Base-by-base conservation (phyloP, 345 rosid species). In the Eucalyptus sp. region DNA sequence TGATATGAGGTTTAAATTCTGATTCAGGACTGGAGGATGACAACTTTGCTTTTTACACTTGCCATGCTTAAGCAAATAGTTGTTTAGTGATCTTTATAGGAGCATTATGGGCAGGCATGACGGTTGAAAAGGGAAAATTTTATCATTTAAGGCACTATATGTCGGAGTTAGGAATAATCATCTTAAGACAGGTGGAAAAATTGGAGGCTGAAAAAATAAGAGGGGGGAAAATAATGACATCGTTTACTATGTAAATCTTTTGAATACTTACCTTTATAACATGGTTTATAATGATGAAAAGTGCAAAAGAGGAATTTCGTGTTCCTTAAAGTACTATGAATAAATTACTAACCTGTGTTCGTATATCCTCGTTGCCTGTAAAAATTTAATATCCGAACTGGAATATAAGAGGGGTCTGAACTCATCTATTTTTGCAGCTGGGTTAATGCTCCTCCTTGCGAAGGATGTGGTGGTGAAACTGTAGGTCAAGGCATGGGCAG, bases 361-460 rank as follows among this genome's bases (percentile, higher is more conserved):
- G 18, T 41, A 49, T 46, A 48, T 37, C 50, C 29, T 37, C 25
- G 58, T 89, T 20, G 89, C 87, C 76, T 91, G 87, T 20, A 5
- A 2, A 76, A 37, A 33, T 33, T 17, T 31, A 33, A 37, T 71
- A 17, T 37, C 11, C 2, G 18, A 76, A 37, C 83, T 76, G 25
- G 48, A 10, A 37, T 76, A 18, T 37, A 46, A 68, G 50, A 76
- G 27, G 46, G 46, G 14, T 37, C 83, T 76, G 83, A 9, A 76
- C 83, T 76, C 83, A 20, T 76, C 27, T 18, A 37, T 37, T 76
- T 76, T 48, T 92, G 91, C 92, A 98, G 99, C 50, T 98, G 99
- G 99, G 98, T 96, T 79, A 90, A 96, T 93, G 95, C 95, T 88
- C 99, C 99, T 91, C 91, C 95, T 83, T 98, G 99, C 93, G 96